These are phyloP conservation scores for Nelumbo lutea DNA, from an alignment of 164 flowering plant species.

Conservation along the genomic window DNA sequence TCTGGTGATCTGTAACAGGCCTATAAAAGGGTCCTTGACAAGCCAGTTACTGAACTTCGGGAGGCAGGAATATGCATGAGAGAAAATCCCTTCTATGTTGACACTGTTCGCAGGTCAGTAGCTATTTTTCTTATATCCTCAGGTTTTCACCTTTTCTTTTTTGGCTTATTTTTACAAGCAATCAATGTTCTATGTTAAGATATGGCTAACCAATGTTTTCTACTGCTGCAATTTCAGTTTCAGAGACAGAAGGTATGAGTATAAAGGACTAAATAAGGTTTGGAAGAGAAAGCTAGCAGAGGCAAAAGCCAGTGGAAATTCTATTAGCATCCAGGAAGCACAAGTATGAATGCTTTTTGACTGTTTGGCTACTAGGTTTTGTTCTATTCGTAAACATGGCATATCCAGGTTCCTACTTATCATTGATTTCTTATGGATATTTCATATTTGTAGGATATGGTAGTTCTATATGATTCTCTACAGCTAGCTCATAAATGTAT, in stretches of 20 bases:
- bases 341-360: constrained; percentile 46
- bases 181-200: not conserved
- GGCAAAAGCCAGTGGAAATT: constrained; percentile 89
- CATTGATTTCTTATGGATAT: constrained; percentile 12
- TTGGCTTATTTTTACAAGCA: not conserved
- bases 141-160: not conserved
- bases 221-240: constrained; percentile 47
- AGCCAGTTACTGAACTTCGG: constrained; percentile 87
- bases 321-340: constrained; percentile 92
- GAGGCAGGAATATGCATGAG: constrained; percentile 99
- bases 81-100: constrained; percentile 93
- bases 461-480: constrained; percentile 91
- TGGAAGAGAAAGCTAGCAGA: constrained; percentile 95
- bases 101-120: constrained; percentile 94
- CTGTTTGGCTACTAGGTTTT: not conserved
- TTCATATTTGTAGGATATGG: constrained; percentile 81
- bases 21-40: constrained; percentile 86
- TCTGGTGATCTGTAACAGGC: constrained; percentile 42
- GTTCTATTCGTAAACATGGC: not conserved
- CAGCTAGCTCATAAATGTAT: constrained; percentile 99
- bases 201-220: constrained; percentile 1
- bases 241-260: constrained; percentile 98
- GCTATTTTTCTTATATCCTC: constrained; percentile 1
- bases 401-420: not conserved
- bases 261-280: constrained; percentile 93